phyloP scores from a whole-genome alignment of 2,329 filamentous ascomycete species.

The Fusarium oligoseptatum region DNA sequence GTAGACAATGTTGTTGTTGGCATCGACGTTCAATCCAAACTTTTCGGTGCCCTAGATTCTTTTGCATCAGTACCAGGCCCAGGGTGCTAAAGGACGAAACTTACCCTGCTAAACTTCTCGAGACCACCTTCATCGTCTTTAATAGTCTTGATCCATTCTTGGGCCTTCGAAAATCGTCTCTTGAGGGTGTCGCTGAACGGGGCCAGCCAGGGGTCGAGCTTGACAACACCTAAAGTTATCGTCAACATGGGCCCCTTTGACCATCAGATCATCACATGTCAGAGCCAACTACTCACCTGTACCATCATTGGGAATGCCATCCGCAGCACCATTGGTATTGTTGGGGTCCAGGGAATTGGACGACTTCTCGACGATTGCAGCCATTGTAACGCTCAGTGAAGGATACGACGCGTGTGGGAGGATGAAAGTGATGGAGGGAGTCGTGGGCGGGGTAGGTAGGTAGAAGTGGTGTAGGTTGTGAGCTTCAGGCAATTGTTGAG shows the following conservation, averaged over 20 bases:
- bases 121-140: conserved; percentile 87
- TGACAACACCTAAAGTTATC: conserved; percentile 76
- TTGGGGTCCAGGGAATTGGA: conserved; percentile 59
- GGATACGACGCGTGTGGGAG: conserved; percentile 27
- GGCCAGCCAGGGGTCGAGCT: conserved; percentile 89
- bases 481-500: conserved; percentile 41
- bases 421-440: conserved; percentile 40
- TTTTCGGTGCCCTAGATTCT: conserved; percentile 80
- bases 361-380: conserved; percentile 53
- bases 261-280: conserved; percentile 42
- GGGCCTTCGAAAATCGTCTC: conserved; percentile 81
- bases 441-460: conserved; percentile 40
- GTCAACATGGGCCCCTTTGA: conserved; percentile 27
- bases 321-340: conserved; percentile 56
- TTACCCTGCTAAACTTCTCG: conserved; percentile 88
- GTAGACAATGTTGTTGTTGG: conserved; percentile 88
- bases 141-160: conserved; percentile 89
- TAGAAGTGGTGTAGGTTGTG: conserved; percentile 30
- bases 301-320: conserved; percentile 74
- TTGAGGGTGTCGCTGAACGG: conserved; percentile 85
- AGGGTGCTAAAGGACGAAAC: conserved; percentile 34
- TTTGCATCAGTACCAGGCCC: conserved; percentile 12
- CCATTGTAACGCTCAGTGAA: conserved; percentile 46
- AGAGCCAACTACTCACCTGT: conserved; percentile 68
- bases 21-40: conserved; percentile 86